Evolutionary conservation across 805 yeast species (phyloP).

Genomic region (Candida coquimbonensis): DNA sequence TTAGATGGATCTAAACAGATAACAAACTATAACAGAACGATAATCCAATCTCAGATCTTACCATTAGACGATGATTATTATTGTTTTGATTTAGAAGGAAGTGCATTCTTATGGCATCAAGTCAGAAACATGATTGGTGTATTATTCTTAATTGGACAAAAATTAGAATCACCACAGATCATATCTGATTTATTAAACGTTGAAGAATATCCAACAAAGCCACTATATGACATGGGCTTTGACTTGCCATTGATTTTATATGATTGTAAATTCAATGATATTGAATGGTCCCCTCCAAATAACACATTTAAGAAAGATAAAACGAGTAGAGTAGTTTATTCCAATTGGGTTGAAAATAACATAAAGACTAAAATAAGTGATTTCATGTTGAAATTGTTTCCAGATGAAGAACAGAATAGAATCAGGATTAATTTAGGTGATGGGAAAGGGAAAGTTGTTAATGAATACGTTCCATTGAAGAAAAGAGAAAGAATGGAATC

Average conservation of each 20-base stretch:
- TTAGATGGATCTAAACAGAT: conserved; percentile 93
- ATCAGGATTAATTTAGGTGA: conserved; percentile 59
- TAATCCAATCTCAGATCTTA: conserved; percentile 45
- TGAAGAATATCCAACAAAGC: conserved; percentile 53
- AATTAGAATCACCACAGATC: conserved; percentile 53
- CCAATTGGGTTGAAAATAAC: conserved; percentile 48
- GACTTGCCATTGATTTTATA: conserved; percentile 82
- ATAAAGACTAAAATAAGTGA: conserved; percentile 47
- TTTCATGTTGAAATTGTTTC: conserved; percentile 19
- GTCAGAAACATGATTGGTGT: conserved; percentile 93
- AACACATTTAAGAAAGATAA: conserved; percentile 33
- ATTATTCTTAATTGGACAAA: conserved; percentile 74
- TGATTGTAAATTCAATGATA: conserved; percentile 69
- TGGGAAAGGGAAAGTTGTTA: conserved; percentile 60
- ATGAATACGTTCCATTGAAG: conserved; percentile 48
- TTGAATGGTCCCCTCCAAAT: conserved; percentile 50
- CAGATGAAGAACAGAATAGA: conserved; percentile 5
- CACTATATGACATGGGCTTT: conserved; percentile 81
- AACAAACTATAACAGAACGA: conserved; percentile 62
- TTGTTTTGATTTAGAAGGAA: conserved; percentile 73
- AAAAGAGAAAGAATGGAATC: conserved; percentile 54
- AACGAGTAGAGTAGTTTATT: conserved; percentile 38
- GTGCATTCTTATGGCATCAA: conserved; percentile 96
- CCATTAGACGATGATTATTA: conserved; percentile 37
- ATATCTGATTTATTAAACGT: conserved; percentile 52